Base-by-base conservation (phyloP, 345 rosid species). In the Camelina laxa region DNA sequence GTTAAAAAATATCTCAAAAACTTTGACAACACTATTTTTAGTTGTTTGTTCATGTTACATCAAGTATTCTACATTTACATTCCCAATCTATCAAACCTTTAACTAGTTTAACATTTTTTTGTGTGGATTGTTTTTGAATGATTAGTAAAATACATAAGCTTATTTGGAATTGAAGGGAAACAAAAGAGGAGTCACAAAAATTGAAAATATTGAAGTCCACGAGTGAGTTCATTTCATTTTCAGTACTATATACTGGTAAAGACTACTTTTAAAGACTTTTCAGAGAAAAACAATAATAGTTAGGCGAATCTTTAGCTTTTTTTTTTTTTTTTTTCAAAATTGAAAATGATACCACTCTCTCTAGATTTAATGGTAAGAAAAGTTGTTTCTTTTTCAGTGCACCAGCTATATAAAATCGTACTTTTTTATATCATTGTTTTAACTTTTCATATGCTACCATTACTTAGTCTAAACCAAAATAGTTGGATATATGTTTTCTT, bases 371-470 rank as follows among this genome's bases (percentile, higher is more conserved):
- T 70, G 80, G 76, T 64, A 24, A 56, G 21, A 47, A 70, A 77
- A 77, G 72, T 70, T 70, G 72, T 77, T 77, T 70, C 80, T 77
- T 76, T 76, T 77, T 77, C 80, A 77, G 80, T 70, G 80, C 80
- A 77, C 76, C 67, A 70, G 70, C 80, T 69, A 62, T 62, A 9
- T 33, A 69, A 69, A 27, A 12, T 62, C 2, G 55, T 70, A 70
- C 75, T 57, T 38, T 76, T 75, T 12, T 17, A 38, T 61, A 70
- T 77, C 76, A 77, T 77, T 77, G 48, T 77, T 76, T 64, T 17
- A 36, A 56, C 66, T 76, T 70, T 70, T 24, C 72, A 76, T 76
- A 33, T 41, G 57, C 49, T 67, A 75, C 13, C 16, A n/a, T 47
- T 44, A 21, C 6, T 50, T 50, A 50, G 14, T 50, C 11, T 48